phyloP scores from a whole-genome alignment of 495 filamentous ascomycete genomes.

The Penicillium alfredii region DNA sequence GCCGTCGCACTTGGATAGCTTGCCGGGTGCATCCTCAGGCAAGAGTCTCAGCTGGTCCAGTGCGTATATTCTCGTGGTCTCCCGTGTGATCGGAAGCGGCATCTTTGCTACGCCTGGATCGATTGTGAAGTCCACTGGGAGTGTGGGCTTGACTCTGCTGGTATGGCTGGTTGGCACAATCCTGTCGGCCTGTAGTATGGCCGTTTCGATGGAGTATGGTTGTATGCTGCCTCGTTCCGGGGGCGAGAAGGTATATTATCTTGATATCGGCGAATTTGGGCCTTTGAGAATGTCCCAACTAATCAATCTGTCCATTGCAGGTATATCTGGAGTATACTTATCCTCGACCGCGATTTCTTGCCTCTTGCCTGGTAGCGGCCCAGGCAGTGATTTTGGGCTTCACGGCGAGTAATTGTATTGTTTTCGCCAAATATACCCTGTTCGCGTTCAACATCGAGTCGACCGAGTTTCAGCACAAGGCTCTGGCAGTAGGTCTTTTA shows the following conservation, averaged over 20 bases:
- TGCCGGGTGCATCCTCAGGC: constrained; percentile 11
- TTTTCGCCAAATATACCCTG: constrained; percentile 40
- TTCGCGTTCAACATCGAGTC: constrained; percentile 34
- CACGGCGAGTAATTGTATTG: constrained; percentile 46
- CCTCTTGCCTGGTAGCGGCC: constrained; percentile 60
- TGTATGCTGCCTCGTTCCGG: constrained; percentile 67
- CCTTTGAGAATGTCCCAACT: not conserved
- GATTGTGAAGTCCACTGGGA: constrained; percentile 62
- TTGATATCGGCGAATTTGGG: no score
- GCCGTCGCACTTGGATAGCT: constrained; percentile 3
- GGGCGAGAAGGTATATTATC: constrained; percentile 55
- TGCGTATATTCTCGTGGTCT: constrained; percentile 71
- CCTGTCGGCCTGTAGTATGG: constrained; percentile 54
- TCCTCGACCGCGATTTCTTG: constrained; percentile 60
- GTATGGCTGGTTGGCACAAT: constrained; percentile 61
- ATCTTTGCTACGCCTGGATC: constrained; percentile 71
- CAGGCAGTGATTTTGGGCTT: constrained; percentile 66
- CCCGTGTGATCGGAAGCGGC: constrained; percentile 67
- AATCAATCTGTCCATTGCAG: constrained; percentile 7
- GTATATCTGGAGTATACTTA: constrained; percentile 75
- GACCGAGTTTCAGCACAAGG: constrained; percentile 32
- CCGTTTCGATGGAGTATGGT: constrained; percentile 61
- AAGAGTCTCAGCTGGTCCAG: constrained; percentile 54
- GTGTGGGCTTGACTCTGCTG: constrained; percentile 56
- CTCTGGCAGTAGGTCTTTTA: constrained; percentile 31